Percentiles rank a stretch among this genome's conserved stretches.
phyloP scores from a whole-genome alignment of 2,329 filamentous ascomycete genomes.

The Pseudogymnoascus sp. region DNA sequence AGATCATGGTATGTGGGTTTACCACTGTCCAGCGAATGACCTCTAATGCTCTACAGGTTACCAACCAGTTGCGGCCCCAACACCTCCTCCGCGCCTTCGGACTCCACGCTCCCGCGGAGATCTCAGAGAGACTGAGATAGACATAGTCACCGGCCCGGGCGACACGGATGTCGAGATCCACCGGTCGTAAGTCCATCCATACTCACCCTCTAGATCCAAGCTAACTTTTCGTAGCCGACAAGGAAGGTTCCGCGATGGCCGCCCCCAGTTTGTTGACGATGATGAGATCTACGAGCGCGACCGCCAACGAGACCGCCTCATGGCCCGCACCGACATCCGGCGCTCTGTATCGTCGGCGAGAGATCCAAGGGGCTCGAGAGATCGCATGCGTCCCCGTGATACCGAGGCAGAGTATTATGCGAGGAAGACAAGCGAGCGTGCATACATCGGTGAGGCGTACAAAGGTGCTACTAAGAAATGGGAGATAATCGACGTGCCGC shows the following conservation, averaged over 20 bases:
- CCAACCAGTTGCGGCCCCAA: slow-evolving; percentile 18
- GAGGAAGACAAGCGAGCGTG: slow-evolving; percentile 60
- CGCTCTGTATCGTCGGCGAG: slow-evolving; percentile 35
- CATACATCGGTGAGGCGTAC: slow-evolving; percentile 63
- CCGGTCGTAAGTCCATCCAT: neutral
- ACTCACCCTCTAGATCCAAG: neutral
- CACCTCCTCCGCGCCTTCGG: slow-evolving; percentile 35
- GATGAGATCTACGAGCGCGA: slow-evolving; percentile 57
- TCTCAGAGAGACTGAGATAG: slow-evolving; percentile 48
- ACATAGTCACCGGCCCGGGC: slow-evolving; percentile 46
- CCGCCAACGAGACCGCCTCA: slow-evolving; percentile 40
- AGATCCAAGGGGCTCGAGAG: slow-evolving; percentile 30
- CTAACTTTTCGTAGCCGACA: neutral
- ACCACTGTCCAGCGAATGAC: neutral
- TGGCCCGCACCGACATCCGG: slow-evolving; percentile 31
- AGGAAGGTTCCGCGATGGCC: slow-evolving; percentile 26
- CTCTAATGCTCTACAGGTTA: slow-evolving; percentile 29
- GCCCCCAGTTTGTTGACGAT: slow-evolving; percentile 49
- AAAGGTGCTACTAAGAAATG: slow-evolving; percentile 69
- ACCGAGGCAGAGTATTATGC: slow-evolving; percentile 53
- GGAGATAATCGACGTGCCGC: slow-evolving; percentile 76
- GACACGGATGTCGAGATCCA: slow-evolving; percentile 51
- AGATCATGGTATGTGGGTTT: slow-evolving; percentile 61
- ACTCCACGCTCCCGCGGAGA: slow-evolving; percentile 37
- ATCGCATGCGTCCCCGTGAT: slow-evolving; percentile 33